Evolutionary conservation across 1,139 yeast genomes (phyloP).

Genomic region (Debaryomycetaceae sp.): DNA sequence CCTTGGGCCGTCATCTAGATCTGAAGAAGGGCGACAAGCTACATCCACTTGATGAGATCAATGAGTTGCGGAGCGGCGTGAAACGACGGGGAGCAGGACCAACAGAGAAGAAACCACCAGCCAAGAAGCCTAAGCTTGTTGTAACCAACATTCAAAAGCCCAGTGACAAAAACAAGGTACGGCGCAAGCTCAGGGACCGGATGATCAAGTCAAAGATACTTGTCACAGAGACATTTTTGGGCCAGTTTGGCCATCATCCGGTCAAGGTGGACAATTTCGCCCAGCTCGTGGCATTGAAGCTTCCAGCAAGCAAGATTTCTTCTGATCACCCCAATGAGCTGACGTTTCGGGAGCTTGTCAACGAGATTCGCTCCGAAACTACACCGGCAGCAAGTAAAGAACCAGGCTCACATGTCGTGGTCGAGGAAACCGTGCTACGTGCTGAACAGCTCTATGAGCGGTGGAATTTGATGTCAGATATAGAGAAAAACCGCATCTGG

Average conservation of each 20-base stretch:
- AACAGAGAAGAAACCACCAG: constrained; percentile 1
- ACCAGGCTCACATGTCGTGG: constrained; percentile 4
- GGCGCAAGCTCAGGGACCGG: constrained; percentile 18
- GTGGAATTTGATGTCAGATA: constrained; percentile 8
- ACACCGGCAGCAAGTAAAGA: background rate
- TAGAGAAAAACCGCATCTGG: constrained; percentile 10
- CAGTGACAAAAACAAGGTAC: constrained; percentile 15
- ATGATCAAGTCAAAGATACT: constrained; percentile 17
- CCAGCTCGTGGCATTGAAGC: constrained; percentile 11
- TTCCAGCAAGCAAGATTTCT: constrained; percentile 17
- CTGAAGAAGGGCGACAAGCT: constrained; percentile 16
- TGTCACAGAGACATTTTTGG: constrained; percentile 13
- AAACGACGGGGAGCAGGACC: constrained; percentile 8
- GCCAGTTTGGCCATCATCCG: constrained; percentile 11
- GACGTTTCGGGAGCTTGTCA: constrained; percentile 4
- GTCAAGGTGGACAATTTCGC: constrained; percentile 9
- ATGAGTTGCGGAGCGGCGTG: constrained; percentile 9
- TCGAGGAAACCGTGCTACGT: background rate
- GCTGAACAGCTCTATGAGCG: constrained; percentile 7
- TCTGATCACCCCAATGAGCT: constrained; percentile 6
- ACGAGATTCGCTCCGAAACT: constrained; percentile 2
- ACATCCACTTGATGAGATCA: constrained; percentile 16
- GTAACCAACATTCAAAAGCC: constrained; percentile 10
- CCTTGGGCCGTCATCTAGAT: constrained; percentile 18
- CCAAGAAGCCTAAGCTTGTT: background rate